Evolutionary conservation across 768 basidiomycete genomes (phyloP).

Genomic region (Termitomyces sp.): DNA sequence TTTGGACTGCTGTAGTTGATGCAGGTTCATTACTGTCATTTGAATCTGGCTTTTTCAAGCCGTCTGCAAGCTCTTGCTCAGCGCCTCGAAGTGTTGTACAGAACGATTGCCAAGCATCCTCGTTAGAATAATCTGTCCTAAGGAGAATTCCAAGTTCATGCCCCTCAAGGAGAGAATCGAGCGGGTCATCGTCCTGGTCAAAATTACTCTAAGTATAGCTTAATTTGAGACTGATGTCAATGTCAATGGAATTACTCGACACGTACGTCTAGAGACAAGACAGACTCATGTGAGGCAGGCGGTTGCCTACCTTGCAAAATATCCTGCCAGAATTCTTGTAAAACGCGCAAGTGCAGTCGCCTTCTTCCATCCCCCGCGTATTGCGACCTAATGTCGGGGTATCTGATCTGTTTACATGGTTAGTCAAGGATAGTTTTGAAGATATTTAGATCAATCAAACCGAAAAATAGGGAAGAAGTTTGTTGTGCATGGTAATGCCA

Average conservation of each 20-base stretch:
- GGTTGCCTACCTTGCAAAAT: slow-evolving; percentile 10
- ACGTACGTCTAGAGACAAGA: slow-evolving; percentile 6
- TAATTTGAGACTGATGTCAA: neutral
- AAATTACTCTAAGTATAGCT: slow-evolving; percentile 18
- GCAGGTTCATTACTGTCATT: neutral
- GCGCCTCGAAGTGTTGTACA: slow-evolving; percentile 39
- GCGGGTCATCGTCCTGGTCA: slow-evolving; percentile 43
- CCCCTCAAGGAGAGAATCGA: slow-evolving; percentile 42
- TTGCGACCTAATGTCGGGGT: slow-evolving; percentile 35
- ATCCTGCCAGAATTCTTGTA: slow-evolving; percentile 43
- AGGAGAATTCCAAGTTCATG: slow-evolving; percentile 56
- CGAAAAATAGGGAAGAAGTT: slow-evolving; percentile 12
- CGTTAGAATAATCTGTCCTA: slow-evolving; percentile 69
- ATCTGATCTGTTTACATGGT: slow-evolving; percentile 26
- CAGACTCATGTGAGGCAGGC: neutral
- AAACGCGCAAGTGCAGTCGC: slow-evolving; percentile 45
- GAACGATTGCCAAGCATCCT: slow-evolving; percentile 60
- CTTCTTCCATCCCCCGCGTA: slow-evolving; percentile 52
- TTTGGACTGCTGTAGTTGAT: slow-evolving; percentile 6
- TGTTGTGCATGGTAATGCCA: slow-evolving; percentile 10
- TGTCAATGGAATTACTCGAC: neutral
- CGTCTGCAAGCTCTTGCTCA: slow-evolving; percentile 48
- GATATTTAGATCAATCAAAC: slow-evolving; percentile 6
- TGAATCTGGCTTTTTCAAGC: slow-evolving; percentile 9
- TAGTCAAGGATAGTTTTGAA: neutral